These are phyloP conservation scores for Ceratocystis alfenasii DNA, from an alignment of 2,329 filamentous ascomycete genomes.

Conservation along the genomic window DNA sequence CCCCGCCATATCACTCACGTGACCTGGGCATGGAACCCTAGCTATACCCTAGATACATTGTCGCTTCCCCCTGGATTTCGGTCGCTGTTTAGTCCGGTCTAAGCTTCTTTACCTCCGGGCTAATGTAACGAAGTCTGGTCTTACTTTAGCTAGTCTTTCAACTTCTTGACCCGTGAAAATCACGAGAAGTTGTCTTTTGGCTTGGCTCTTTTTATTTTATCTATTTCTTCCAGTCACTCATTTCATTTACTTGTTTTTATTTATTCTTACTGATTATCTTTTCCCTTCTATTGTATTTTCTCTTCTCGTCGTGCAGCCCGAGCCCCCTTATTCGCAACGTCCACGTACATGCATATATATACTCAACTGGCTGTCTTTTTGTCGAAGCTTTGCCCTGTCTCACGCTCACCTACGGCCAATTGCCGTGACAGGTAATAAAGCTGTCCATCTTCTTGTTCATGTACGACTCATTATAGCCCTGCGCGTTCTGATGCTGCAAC, in stretches of 20 bases:
- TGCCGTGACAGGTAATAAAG: not conserved
- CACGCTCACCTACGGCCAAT: not conserved
- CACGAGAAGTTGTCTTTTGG: not conserved
- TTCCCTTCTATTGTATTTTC: not conserved
- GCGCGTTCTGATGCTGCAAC: not conserved
- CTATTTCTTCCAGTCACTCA: slow-evolving; percentile 9
- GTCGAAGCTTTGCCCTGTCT: not conserved
- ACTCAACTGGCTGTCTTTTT: too few species aligned
- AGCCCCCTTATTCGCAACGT: not conserved
- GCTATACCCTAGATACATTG: not conserved
- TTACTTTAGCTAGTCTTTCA: not conserved
- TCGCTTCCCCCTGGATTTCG: not conserved
- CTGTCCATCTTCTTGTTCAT: not conserved
- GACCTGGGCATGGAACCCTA: not conserved
- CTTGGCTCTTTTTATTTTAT: not conserved
- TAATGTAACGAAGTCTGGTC: not conserved
- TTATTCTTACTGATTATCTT: slow-evolving; percentile 1
- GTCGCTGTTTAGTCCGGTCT: not conserved
- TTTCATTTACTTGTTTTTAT: slow-evolving; percentile 2
- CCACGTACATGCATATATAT: not conserved
- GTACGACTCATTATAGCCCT: not conserved
- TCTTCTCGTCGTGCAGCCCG: not conserved
- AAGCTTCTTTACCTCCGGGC: not conserved
- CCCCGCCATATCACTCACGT: not conserved
- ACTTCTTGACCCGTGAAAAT: not conserved